Conservation (phyloP, 2,329 filamentous ascomycete species). For the Diaporthe citriasiana region DNA sequence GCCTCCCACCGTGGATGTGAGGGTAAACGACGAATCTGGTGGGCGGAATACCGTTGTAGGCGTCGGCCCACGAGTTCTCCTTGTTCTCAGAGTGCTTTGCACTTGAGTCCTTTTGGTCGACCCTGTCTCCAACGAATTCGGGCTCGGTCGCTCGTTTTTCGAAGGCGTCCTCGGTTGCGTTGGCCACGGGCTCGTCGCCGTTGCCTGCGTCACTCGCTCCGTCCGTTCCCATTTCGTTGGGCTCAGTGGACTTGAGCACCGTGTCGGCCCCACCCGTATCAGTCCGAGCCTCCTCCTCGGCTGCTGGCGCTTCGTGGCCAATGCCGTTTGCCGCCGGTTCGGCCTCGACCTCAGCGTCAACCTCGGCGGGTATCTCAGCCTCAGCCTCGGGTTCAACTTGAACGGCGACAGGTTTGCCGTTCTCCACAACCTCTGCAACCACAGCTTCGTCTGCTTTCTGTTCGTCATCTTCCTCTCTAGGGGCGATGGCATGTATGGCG, state of each 20-base stretch:
- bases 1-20: slow-evolving; percentile 66
- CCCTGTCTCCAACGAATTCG: neutral
- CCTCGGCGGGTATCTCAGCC: neutral
- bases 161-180: neutral
- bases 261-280: slow-evolving; percentile 44
- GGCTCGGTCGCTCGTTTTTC: neutral
- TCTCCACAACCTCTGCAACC: slow-evolving; percentile 49
- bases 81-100: slow-evolving; percentile 48
- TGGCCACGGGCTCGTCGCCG: slow-evolving; percentile 37
- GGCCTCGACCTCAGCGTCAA: neutral
- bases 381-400: slow-evolving; percentile 44
- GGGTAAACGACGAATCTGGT: slow-evolving; percentile 85
- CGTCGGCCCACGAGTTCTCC: slow-evolving; percentile 56
- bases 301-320: neutral
- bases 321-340: slow-evolving; percentile 2
- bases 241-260: slow-evolving; percentile 58
- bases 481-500: slow-evolving; percentile 87
- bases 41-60: slow-evolving; percentile 73
- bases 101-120: slow-evolving; percentile 36
- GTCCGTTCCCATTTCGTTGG: slow-evolving; percentile 49
- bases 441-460: slow-evolving; percentile 53
- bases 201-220: slow-evolving; percentile 27
- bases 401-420: slow-evolving; percentile 50
- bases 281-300: neutral
- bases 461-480: slow-evolving; percentile 80